Evolutionary conservation across 2,329 filamentous ascomycete species (phyloP).

Genomic region (Curvularia hawaiiensis): DNA sequence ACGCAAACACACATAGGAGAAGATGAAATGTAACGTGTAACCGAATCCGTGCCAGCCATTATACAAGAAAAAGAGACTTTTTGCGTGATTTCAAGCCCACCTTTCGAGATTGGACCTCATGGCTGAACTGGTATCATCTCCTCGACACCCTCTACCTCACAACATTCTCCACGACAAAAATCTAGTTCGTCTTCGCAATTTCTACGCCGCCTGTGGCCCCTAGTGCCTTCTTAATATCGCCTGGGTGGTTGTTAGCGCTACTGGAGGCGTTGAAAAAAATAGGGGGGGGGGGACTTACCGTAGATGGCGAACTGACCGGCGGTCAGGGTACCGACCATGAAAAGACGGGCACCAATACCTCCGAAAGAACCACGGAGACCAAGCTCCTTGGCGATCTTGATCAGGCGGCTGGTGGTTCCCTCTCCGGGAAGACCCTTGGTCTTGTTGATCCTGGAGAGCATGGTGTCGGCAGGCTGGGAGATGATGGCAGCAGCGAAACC

Average conservation of each 20-base stretch:
- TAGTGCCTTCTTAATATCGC: constrained; percentile 52
- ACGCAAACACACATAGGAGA: constrained; percentile 35
- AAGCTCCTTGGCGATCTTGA: constrained; percentile 89
- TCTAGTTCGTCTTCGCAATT: constrained; percentile 35
- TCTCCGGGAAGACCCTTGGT: constrained; percentile 85
- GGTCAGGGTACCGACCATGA: constrained; percentile 68
- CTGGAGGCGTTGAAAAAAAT: no score
- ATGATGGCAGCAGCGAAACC: constrained; percentile 86
- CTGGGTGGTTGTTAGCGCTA: no score
- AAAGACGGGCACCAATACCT: constrained; percentile 80
- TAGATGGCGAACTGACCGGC: constrained; percentile 83
- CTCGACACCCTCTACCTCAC: constrained; percentile 13
- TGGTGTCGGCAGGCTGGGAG: constrained; percentile 90
- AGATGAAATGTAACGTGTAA: constrained; percentile 22
- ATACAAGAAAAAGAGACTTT: constrained; percentile 40
- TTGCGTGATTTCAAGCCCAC: constrained; percentile 22
- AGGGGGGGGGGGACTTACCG: constrained; percentile 40
- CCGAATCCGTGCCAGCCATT: constrained; percentile 31
- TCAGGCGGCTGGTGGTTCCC: constrained; percentile 76
- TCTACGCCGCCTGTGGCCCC: constrained; percentile 70
- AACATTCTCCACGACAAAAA: constrained; percentile 4
- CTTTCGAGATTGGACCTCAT: constrained; percentile 17
- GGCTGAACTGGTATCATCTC: constrained; percentile 40
- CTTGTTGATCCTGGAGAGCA: constrained; percentile 97
- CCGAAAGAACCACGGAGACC: constrained; percentile 77